Percentiles rank a stretch among this genome's conserved stretches.
phyloP scores from a whole-genome alignment of 148 eudicot genomes.

The Diospyros kaki region DNA sequence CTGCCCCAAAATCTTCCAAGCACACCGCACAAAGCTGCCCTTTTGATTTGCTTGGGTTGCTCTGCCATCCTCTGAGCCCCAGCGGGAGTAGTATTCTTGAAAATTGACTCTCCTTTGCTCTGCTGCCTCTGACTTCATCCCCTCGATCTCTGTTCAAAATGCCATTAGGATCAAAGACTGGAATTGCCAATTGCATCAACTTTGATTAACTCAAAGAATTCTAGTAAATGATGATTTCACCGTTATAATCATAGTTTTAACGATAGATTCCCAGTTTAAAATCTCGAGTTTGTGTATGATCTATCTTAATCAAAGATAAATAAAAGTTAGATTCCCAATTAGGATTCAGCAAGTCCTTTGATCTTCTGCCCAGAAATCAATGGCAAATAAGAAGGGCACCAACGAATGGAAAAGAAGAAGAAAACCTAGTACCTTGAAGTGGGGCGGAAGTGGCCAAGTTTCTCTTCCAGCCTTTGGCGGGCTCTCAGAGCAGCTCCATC shows the following conservation, averaged over 20 bases:
- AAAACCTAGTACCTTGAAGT: constrained; percentile 7
- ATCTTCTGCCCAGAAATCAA: no score
- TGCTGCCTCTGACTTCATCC: not conserved
- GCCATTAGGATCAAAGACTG: not conserved
- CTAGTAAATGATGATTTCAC: no score
- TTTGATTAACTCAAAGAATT: no score
- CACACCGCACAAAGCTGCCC: constrained; percentile 16
- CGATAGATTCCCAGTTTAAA: no score
- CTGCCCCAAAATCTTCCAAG: constrained; percentile 12
- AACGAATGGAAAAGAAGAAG: not conserved
- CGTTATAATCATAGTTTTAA: no score
- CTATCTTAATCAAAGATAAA: no score
- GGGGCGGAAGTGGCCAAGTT: constrained; percentile 1
- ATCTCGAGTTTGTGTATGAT: no score
- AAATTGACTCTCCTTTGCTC: not conserved
- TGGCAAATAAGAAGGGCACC: not conserved
- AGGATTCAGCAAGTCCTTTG: no score
- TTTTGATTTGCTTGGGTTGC: constrained; percentile 3
- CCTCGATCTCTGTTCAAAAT: not conserved
- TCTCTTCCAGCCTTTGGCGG: not conserved
- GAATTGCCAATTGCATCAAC: no score
- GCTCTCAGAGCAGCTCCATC: constrained; percentile 11
- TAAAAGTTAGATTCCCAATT: no score
- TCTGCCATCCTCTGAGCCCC: constrained; percentile 3
- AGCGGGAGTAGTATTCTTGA: not conserved